Evolutionary conservation across 768 basidiomycete genomes (phyloP).

Genomic region (Tricholoma bakamatsutake): DNA sequence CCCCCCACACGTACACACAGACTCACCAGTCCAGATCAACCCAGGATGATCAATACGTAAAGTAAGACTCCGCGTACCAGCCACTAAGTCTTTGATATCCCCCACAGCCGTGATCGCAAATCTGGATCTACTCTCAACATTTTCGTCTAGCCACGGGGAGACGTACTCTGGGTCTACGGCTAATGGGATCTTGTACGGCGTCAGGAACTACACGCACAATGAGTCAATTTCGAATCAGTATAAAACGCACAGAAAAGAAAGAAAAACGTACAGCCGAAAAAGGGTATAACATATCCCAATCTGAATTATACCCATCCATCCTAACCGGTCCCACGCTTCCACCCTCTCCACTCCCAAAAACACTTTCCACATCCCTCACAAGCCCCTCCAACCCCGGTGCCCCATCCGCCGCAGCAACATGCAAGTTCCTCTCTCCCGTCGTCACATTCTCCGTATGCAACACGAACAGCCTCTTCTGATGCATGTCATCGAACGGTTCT

Average conservation of each 20-base stretch:
- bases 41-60: constrained; percentile 72
- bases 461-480: constrained; percentile 84
- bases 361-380: constrained; percentile 49
- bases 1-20: neutral
- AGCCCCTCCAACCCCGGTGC: constrained; percentile 70
- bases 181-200: constrained; percentile 74
- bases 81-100: constrained; percentile 44
- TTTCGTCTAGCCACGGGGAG: constrained; percentile 38
- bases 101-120: constrained; percentile 58
- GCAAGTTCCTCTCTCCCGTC: constrained; percentile 64
- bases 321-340: constrained; percentile 37
- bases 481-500: constrained; percentile 72
- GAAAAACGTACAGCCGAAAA: constrained; percentile 57
- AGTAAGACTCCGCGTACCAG: constrained; percentile 65
- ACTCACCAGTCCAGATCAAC: constrained; percentile 77
- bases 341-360: constrained; percentile 37
- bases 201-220: constrained; percentile 57
- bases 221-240: neutral
- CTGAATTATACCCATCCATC: constrained; percentile 74
- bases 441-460: constrained; percentile 86
- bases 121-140: neutral
- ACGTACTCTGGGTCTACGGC: constrained; percentile 40
- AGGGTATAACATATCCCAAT: constrained; percentile 87
- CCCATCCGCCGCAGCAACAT: constrained; percentile 77
- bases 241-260: neutral